These are phyloP conservation scores for Sugiyamaella valdiviana DNA, from an alignment of 805 yeast genomes.

Conservation along the genomic window DNA sequence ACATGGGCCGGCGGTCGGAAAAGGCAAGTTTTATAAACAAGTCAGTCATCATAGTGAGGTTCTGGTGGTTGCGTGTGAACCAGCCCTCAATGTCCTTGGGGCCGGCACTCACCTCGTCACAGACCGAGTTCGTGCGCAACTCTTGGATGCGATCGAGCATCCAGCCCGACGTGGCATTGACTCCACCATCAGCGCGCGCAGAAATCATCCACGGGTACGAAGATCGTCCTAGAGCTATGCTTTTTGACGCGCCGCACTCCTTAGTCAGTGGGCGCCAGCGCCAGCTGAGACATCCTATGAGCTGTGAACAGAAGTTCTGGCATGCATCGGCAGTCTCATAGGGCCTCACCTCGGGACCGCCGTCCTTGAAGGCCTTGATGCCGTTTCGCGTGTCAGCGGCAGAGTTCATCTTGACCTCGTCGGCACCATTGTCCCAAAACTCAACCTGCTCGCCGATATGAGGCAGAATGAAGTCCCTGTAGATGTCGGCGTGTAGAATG, in stretches of 20 bases:
- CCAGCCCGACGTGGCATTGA: conserved; percentile 27
- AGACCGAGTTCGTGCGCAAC: conserved; percentile 18
- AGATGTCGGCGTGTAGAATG: conserved; percentile 27
- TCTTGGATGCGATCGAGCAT: conserved; percentile 29
- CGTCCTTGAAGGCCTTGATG: background rate
- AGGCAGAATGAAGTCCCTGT: conserved; percentile 32
- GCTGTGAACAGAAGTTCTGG: conserved; percentile 6
- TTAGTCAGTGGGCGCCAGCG: conserved; percentile 4
- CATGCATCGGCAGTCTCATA: conserved; percentile 16
- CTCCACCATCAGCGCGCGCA: background rate
- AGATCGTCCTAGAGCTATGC: conserved; percentile 13
- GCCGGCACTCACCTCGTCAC: no score
- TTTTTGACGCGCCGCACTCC: conserved; percentile 6
- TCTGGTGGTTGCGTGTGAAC: background rate
- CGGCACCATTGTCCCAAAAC: conserved; percentile 25
- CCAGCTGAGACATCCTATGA: conserved; percentile 9
- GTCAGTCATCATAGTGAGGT: background rate
- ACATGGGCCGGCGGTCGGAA: no score
- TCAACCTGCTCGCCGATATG: conserved; percentile 19
- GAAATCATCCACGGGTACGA: conserved; percentile 17
- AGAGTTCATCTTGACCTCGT: background rate
- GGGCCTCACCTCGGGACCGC: conserved; percentile 11
- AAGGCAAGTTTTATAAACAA: no score
- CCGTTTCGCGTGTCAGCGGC: background rate
- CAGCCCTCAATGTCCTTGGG: no score